A percentile compares a stretch with the other conserved stretches of the same genome.
Conservation (phyloP, 331 rosid genomes). For the Malus hybrid region DNA sequence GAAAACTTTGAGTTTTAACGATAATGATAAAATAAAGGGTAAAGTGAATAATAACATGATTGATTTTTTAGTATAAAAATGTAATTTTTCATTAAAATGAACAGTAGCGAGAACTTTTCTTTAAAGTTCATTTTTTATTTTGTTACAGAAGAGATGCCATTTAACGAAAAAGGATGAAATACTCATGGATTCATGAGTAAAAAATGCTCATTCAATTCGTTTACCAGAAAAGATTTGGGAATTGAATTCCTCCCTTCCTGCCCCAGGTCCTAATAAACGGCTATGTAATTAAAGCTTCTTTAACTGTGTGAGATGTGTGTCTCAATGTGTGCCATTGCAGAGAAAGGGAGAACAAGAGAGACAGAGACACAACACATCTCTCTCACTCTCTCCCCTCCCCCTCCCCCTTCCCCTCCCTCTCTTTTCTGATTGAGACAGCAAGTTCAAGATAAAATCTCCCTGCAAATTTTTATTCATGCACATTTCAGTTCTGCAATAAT, state of each 20-base stretch:
- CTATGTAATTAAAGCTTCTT: not conserved
- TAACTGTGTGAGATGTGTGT: not conserved
- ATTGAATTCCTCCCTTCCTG: conserved; percentile 16
- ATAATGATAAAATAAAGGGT: no score
- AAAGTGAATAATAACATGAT: no score
- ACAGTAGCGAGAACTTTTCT: no score
- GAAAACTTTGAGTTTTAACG: no score
- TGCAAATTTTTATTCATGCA: not conserved
- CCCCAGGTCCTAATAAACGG: conserved; percentile 14
- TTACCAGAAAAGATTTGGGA: conserved; percentile 28
- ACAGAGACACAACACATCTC: not conserved
- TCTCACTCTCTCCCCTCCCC: not conserved
- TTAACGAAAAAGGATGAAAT: not conserved
- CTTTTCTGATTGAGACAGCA: no score
- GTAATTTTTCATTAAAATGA: no score
- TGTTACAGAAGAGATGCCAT: not conserved
- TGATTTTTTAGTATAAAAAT: no score
- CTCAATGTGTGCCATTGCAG: not conserved
- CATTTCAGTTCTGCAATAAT: not conserved
- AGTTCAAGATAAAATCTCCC: not conserved
- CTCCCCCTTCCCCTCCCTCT: no score
- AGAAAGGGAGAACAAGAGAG: not conserved
- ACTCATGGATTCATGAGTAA: not conserved
- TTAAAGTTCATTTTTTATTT: no score
- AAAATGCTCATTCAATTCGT: conserved; percentile 8